A percentile compares a stretch with the other conserved stretches of the same genome.
phyloP scores from a whole-genome alignment of 345 rosid species.

The Chamaenerion angustifolium region DNA sequence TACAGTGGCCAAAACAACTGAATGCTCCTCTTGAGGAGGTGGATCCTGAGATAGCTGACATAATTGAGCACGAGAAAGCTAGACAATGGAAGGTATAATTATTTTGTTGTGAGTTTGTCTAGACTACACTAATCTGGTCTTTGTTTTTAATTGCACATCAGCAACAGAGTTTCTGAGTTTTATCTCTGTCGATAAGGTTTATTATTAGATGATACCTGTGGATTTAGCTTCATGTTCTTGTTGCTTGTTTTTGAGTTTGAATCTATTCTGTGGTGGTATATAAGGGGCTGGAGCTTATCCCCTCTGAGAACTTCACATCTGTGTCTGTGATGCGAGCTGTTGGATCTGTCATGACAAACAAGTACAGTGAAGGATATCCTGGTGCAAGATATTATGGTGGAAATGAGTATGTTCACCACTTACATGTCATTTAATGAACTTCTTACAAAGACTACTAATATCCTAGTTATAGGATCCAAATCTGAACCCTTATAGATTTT shows the following conservation, averaged over 20 bases:
- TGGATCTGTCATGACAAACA: constrained; percentile 98
- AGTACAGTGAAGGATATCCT: constrained; percentile 99
- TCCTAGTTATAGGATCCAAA: too few relatives aligned
- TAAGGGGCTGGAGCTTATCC: constrained; percentile 94
- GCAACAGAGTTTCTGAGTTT: too few relatives aligned
- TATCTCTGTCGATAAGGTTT: too few relatives aligned
- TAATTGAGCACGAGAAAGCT: constrained; percentile 92
- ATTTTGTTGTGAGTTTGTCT: neutral
- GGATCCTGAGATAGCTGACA: constrained; percentile 90
- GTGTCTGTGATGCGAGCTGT: constrained; percentile 98
- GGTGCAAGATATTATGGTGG: constrained; percentile 99
- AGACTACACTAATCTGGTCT: too few relatives aligned
- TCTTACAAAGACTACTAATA: too few relatives aligned
- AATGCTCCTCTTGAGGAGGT: constrained; percentile 81
- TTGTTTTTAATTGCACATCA: too few relatives aligned
- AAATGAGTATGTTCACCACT: constrained; percentile 56
- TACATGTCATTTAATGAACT: neutral
- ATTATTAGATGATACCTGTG: too few relatives aligned
- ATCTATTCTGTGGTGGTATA: constrained; percentile 10
- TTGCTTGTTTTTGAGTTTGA: neutral
- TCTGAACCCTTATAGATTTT: too few relatives aligned
- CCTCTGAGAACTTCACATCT: constrained; percentile 99
- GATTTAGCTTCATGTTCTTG: too few relatives aligned
- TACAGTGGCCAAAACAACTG: constrained; percentile 94
- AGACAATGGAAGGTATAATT: constrained; percentile 86